Evolutionary conservation across 306 rosid species (phyloP).

Genomic region (Citrullus mucosospermus): DNA sequence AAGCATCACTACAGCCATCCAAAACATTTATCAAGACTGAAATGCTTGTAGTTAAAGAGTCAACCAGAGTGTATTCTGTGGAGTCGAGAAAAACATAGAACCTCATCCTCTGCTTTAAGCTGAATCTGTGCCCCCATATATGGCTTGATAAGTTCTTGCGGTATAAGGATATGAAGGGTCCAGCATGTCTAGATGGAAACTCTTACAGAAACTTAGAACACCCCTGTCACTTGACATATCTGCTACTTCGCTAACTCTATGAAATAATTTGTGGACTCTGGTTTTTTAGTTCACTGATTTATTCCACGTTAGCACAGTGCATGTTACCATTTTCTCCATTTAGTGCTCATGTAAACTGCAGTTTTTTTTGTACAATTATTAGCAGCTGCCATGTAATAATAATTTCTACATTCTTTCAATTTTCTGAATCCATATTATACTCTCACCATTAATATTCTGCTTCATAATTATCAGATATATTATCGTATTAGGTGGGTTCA

Average conservation of each 20-base stretch:
- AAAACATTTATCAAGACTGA: conserved; percentile 45
- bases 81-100: not conserved
- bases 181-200: not conserved
- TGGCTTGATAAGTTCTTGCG: not conserved
- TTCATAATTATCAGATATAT: not conserved
- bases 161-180: not conserved
- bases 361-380: not conserved
- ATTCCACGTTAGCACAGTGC: not conserved
- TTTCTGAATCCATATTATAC: not conserved
- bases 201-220: not conserved
- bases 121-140: not conserved
- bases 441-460: not conserved
- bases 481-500: not conserved
- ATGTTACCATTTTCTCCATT: not conserved
- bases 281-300: not conserved
- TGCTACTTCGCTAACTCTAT: not conserved
- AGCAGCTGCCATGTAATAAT: not conserved
- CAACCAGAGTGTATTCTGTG: not conserved
- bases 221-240: not conserved
- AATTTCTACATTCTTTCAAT: not conserved
- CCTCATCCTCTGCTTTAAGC: not conserved
- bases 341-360: not conserved
- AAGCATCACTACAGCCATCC: conserved; percentile 47
- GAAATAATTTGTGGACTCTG: not conserved
- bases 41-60: not conserved